These are phyloP conservation scores for Yamadazyma jaroonii DNA, from an alignment of 1,139 yeast genomes.

Conservation along the genomic window DNA sequence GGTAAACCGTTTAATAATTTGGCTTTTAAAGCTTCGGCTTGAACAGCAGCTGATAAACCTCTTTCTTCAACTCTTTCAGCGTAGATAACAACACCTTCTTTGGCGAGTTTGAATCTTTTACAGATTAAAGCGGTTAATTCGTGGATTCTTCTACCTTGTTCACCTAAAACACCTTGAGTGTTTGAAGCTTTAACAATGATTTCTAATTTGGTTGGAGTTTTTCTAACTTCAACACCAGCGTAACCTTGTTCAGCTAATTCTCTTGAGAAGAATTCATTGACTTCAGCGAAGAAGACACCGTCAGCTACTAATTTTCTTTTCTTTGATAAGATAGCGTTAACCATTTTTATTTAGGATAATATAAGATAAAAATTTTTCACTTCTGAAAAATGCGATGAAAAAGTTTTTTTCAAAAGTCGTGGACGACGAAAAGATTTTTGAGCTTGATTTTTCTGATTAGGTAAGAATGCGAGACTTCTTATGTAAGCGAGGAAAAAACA, in stretches of 20 bases:
- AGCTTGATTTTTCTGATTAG: constrained; percentile 6
- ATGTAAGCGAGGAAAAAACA: no score
- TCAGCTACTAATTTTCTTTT: constrained; percentile 96
- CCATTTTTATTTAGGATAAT: constrained; percentile 22
- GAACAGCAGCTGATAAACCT: constrained; percentile 99
- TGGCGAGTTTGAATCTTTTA: constrained; percentile 97
- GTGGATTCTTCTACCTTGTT: constrained; percentile 99
- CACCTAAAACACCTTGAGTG: constrained; percentile 99
- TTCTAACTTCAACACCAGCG: constrained; percentile 99
- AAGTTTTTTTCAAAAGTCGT: constrained; percentile 10
- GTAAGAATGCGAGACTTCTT: constrained; percentile 1
- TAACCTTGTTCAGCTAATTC: constrained; percentile 99
- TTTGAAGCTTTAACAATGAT: constrained; percentile 98
- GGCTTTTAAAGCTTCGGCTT: constrained; percentile 98
- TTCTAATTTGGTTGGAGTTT: constrained; percentile 97
- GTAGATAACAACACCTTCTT: constrained; percentile 91
- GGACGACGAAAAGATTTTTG: background rate
- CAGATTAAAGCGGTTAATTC: constrained; percentile 96
- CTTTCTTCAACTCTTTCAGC: constrained; percentile 99
- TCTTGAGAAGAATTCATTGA: constrained; percentile 99
- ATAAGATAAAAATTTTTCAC: constrained; percentile 2
- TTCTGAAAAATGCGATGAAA: constrained; percentile 5
- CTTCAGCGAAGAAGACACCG: constrained; percentile 99
- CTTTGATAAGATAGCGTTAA: constrained; percentile 67
- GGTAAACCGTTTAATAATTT: constrained; percentile 98